phyloP scores from a whole-genome alignment of 2,329 filamentous ascomycete species.

The Cladosporium sphaerospermum region DNA sequence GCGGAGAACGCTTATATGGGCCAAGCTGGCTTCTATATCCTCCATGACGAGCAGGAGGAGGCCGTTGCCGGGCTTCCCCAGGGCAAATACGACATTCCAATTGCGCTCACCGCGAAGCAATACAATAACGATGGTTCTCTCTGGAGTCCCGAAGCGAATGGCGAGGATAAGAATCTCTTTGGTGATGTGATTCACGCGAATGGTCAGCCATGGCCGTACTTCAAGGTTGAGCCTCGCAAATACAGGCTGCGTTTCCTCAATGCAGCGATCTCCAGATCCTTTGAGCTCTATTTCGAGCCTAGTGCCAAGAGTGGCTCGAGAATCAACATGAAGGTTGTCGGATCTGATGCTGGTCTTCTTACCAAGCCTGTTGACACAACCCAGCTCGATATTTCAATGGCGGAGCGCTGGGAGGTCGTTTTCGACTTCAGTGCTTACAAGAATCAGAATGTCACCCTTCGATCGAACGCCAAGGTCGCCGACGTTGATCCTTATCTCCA shows the following conservation, averaged over 20 bases:
- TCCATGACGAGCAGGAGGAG: slow-evolving; percentile 46
- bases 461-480: slow-evolving; percentile 20
- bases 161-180: slow-evolving; percentile 39
- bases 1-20: slow-evolving; percentile 49
- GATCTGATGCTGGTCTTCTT: slow-evolving; percentile 49
- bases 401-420: slow-evolving; percentile 53
- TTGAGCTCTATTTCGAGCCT: slow-evolving; percentile 34
- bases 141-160: slow-evolving; percentile 40
- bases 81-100: slow-evolving; percentile 48
- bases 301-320: slow-evolving; percentile 27
- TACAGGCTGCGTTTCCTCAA: slow-evolving; percentile 42
- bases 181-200: slow-evolving; percentile 56
- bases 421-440: slow-evolving; percentile 48
- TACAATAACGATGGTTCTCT: slow-evolving; percentile 49
- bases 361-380: slow-evolving; percentile 39
- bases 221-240: slow-evolving; percentile 51
- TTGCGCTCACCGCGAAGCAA: slow-evolving; percentile 45
- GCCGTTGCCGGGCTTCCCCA: slow-evolving; percentile 42
- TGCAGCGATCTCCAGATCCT: slow-evolving; percentile 32
- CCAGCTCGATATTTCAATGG: slow-evolving; percentile 45
- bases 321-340: slow-evolving; percentile 49
- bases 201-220: slow-evolving; percentile 53
- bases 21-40: slow-evolving; percentile 52
- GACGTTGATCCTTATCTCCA: slow-evolving; percentile 43
- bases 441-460: slow-evolving; percentile 38